These are phyloP conservation scores for Bruguiera parviflora DNA, from an alignment of 345 rosid genomes.

Conservation along the genomic window DNA sequence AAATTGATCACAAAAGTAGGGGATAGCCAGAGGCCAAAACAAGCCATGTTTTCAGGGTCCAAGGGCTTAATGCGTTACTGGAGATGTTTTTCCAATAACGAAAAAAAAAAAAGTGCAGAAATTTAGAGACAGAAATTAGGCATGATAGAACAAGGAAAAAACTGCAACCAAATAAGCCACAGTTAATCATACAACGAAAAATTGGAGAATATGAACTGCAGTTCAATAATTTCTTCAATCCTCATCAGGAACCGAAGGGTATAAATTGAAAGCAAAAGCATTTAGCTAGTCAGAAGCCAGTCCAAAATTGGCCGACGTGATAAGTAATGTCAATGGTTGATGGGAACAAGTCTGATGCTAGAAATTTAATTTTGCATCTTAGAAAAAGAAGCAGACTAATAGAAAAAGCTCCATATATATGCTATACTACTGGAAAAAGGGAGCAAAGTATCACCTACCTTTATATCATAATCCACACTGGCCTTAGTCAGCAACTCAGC, in stretches of 20 bases:
- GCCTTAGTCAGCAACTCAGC: constrained; percentile 16
- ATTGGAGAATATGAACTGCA: neutral
- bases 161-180: constrained; percentile 55
- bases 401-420: no score
- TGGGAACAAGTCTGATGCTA: constrained; percentile 93
- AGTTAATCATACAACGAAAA: constrained; percentile 9
- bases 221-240: constrained; percentile 6
- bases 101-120: constrained; percentile 86
- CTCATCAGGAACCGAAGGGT: constrained; percentile 95
- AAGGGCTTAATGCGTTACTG: constrained; percentile 94
- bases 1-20: constrained; percentile 76
- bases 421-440: no score
- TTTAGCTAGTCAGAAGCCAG: constrained; percentile 83
- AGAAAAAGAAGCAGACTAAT: no score
- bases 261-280: constrained; percentile 94
- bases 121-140: constrained; percentile 92
- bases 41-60: constrained; percentile 94
- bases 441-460: neutral
- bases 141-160: constrained; percentile 97
- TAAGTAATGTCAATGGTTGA: constrained; percentile 83
- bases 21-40: constrained; percentile 96
- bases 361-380: no score
- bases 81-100: constrained; percentile 97
- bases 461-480: constrained; percentile 19
- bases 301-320: constrained; percentile 89